Evolutionary conservation across 176 grass and related monocot genomes (phyloP), one percentile per base, ranked within the genome.

Genomic region (Elymus sibiricus): DNA sequence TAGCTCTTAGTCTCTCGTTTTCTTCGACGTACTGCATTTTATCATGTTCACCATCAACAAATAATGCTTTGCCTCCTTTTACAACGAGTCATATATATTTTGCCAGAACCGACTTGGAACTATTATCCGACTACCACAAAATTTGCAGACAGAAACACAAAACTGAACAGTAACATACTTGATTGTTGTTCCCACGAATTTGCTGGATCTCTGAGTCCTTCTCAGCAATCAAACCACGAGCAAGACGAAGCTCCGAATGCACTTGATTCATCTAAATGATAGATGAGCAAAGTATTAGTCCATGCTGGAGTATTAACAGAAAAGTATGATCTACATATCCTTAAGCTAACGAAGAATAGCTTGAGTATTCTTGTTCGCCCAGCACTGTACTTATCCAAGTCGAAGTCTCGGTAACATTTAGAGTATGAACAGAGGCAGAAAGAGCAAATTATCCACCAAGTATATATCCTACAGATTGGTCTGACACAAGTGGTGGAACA

Each of bases 231-330:
- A 98, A 85, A 58, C 66, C 77, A 76, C 92, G 96, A 58, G 93
- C 90, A 88, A 95, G 81, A 16, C 87, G 84, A 87, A 98, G 90
- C 55, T 98, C 96, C 0, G 93, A 92, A 59, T 95, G 96, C 56
- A 95, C 90, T 92, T 98, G 96, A 86, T 98, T 88, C 96, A 98
- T 98, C 96, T 98, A 83, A 53, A 81, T 12, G 77, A 83, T 56
- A 28, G 63, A 67, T 64, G 55, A 34, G 47, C 47, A 62, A 1
- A 34, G 27, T 28, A 83, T 76, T 79, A 87, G 6, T 69, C 11
- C 34, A 44, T 15, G 37, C 5, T 25, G 10, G 13, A 60, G 27
- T 5, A 61, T 70, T 83, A 49, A 76, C 64, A 55, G 65, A 67
- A 40, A 76, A 60, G 26, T 58, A 6, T 6, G 34, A 46, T 42